These are phyloP conservation scores for Coemansia furcata DNA, from an alignment of 192 early-diverging fungal species.

Conservation along the genomic window DNA sequence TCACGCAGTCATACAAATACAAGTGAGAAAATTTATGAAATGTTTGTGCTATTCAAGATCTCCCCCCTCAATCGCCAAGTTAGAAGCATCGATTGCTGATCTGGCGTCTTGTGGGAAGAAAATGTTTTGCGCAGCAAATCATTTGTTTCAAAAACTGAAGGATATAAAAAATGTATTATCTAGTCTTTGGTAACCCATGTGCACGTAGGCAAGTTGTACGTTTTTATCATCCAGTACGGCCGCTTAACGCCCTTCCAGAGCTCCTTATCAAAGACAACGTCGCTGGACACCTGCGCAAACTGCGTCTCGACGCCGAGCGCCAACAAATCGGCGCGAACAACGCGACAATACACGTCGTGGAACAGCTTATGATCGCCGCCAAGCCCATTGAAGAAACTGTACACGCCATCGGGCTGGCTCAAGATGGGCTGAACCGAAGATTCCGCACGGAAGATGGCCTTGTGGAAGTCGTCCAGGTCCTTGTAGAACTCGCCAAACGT, in stretches of 20 bases:
- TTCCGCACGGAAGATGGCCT: constrained; percentile 43
- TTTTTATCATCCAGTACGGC: constrained; percentile 57
- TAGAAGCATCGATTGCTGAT: neutral
- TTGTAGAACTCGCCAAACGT: constrained; percentile 94
- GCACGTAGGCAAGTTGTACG: constrained; percentile 51
- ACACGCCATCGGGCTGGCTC: constrained; percentile 71
- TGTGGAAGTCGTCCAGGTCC: constrained; percentile 73
- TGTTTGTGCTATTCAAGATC: neutral
- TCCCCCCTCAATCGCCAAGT: neutral
- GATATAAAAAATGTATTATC: neutral
- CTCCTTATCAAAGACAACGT: constrained; percentile 72
- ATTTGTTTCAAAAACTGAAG: no score
- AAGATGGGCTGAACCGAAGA: constrained; percentile 60
- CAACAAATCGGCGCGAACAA: constrained; percentile 78
- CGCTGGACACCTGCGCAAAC: constrained; percentile 72
- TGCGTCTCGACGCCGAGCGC: constrained; percentile 77
- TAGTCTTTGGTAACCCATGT: constrained; percentile 20
- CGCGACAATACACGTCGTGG: constrained; percentile 90
- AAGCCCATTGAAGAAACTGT: constrained; percentile 94
- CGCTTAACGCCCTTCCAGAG: constrained; percentile 87
- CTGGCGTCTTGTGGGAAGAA: neutral
- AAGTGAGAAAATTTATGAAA: neutral
- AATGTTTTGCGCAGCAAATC: no score
- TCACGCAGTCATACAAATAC: neutral
- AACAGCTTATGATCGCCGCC: constrained; percentile 94